Conservation (phyloP, 805 yeast genomes). For the Candida coquimbonensis region DNA sequence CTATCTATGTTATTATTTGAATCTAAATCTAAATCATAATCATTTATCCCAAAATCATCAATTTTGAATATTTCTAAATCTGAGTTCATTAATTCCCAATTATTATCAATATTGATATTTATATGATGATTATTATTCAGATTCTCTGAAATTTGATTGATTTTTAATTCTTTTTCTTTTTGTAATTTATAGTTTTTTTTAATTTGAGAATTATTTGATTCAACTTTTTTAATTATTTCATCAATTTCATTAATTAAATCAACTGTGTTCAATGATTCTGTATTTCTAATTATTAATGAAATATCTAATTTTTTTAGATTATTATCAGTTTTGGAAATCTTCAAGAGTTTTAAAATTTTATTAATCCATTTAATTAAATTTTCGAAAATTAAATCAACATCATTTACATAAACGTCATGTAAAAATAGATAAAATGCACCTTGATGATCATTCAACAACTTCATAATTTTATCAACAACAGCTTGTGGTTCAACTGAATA, state of each 20-base stretch:
- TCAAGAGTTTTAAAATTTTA: conserved; percentile 52
- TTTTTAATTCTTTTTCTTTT: no score
- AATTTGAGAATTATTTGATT: conserved; percentile 26
- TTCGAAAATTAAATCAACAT: conserved; percentile 62
- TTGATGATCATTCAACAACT: conserved; percentile 64
- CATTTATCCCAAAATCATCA: conserved; percentile 42
- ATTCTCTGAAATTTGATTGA: no score
- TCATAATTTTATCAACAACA: conserved; percentile 60
- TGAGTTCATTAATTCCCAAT: conserved; percentile 38
- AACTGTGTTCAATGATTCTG: conserved; percentile 17
- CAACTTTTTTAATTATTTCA: conserved; percentile 29
- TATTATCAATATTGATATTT: conserved; percentile 26
- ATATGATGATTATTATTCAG: conserved; percentile 8
- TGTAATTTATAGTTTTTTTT: conserved; percentile 23
- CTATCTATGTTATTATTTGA: conserved; percentile 2
- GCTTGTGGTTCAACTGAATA: conserved; percentile 48
- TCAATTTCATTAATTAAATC: conserved; percentile 33
- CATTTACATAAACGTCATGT: conserved; percentile 77
- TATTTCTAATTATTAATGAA: conserved; percentile 25
- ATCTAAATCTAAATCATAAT: conserved; percentile 30
- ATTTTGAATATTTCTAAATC: conserved; percentile 33
- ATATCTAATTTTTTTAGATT: conserved; percentile 38
- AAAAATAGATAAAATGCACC: conserved; percentile 66
- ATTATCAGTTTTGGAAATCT: conserved; percentile 42
- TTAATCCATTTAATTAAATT: conserved; percentile 71